Conservation (phyloP, 768 basidiomycete species). For the Pleurotus djamor region DNA sequence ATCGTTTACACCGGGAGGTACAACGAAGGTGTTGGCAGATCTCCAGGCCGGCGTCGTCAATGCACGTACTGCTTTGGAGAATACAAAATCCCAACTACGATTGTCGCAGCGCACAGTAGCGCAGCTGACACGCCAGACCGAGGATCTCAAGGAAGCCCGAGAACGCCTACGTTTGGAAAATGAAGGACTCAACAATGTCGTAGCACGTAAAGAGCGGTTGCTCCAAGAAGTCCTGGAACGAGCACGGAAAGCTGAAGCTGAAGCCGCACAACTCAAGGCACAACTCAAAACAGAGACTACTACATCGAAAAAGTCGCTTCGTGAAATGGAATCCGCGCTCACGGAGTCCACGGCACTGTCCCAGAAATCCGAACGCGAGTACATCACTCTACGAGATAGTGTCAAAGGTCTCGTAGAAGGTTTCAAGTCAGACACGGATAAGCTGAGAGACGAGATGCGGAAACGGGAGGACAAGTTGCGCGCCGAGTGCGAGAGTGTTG, state of each 20-base stretch:
- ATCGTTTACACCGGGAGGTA: slow-evolving; percentile 72
- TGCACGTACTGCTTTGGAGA: slow-evolving; percentile 79
- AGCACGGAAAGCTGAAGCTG: slow-evolving; percentile 83
- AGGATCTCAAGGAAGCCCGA: slow-evolving; percentile 85
- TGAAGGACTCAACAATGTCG: slow-evolving; percentile 85
- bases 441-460: slow-evolving; percentile 70
- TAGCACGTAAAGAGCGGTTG: slow-evolving; percentile 82
- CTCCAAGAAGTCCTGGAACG: slow-evolving; percentile 87
- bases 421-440: slow-evolving; percentile 74
- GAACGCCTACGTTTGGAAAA: slow-evolving; percentile 84
- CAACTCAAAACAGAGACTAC: slow-evolving; percentile 75
- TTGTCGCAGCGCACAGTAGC: slow-evolving; percentile 82
- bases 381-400: slow-evolving; percentile 74
- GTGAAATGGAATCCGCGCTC: slow-evolving; percentile 78
- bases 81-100: slow-evolving; percentile 80
- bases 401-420: slow-evolving; percentile 69
- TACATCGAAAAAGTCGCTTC: slow-evolving; percentile 69
- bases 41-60: slow-evolving; percentile 82
- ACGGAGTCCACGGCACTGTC: slow-evolving; percentile 74
- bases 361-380: slow-evolving; percentile 82
- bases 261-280: slow-evolving; percentile 62
- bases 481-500: slow-evolving; percentile 64
- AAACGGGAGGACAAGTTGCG: slow-evolving; percentile 70
- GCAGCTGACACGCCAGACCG: slow-evolving; percentile 79
- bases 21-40: slow-evolving; percentile 86